Conservation (phyloP, 495 filamentous ascomycete species). For the Lepraria neglecta region DNA sequence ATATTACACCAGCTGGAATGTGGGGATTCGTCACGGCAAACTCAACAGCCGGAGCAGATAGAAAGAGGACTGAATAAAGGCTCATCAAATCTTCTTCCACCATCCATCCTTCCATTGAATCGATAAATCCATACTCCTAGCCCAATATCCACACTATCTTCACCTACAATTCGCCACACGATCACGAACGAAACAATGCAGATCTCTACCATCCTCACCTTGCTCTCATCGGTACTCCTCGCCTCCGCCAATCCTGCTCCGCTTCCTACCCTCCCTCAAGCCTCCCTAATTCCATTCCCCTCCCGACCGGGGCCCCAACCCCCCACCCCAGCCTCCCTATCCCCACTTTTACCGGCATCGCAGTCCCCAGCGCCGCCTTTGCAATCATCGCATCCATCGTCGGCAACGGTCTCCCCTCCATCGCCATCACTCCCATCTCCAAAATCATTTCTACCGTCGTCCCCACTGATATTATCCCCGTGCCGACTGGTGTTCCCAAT, state of each 20-base stretch:
- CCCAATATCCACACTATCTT: not conserved
- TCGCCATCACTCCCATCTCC: slow-evolving; percentile 1
- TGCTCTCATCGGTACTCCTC: slow-evolving; percentile 2
- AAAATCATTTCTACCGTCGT: not conserved
- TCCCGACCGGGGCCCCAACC: not conserved
- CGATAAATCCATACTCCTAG: no score
- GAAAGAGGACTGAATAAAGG: not conserved
- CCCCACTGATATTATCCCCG: not conserved
- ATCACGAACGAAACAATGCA: slow-evolving; percentile 4
- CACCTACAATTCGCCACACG: not conserved
- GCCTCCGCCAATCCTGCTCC: slow-evolving; percentile 6
- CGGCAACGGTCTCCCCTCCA: not conserved
- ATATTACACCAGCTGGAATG: slow-evolving; percentile 15
- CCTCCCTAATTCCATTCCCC: not conserved
- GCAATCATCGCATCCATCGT: not conserved
- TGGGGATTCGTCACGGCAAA: no score
- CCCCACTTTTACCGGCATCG: not conserved
- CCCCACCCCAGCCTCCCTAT: not conserved
- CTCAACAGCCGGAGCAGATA: not conserved
- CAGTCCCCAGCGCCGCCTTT: not conserved
- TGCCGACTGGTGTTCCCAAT: no score
- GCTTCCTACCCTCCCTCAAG: not conserved
- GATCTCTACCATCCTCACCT: slow-evolving; percentile 6
- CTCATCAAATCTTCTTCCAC: not conserved
- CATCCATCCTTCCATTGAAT: not conserved